These are phyloP conservation scores for Mycena maculata DNA, from an alignment of 768 basidiomycete genomes.

Conservation along the genomic window DNA sequence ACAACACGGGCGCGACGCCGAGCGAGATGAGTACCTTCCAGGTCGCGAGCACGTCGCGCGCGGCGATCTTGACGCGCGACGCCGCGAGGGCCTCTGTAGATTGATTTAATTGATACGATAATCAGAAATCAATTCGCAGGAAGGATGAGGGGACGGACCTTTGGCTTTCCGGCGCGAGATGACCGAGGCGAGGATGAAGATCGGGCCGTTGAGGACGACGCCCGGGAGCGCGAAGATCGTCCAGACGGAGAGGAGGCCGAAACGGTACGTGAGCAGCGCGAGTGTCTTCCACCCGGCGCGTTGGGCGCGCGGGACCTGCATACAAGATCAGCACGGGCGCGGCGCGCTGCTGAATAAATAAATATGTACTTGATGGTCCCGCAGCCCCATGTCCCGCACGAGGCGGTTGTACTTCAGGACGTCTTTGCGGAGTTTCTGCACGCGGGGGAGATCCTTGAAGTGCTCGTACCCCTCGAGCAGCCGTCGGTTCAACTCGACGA, in stretches of 20 bases:
- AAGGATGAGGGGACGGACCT: slow-evolving; percentile 56
- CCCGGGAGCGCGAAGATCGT: slow-evolving; percentile 88
- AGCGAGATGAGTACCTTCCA: slow-evolving; percentile 98
- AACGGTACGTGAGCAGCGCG: slow-evolving; percentile 84
- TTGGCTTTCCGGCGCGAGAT: slow-evolving; percentile 91
- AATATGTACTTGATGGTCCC: slow-evolving; percentile 85
- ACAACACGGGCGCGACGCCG: slow-evolving; percentile 89
- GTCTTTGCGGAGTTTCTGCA: slow-evolving; percentile 81
- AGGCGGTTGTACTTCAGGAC: slow-evolving; percentile 92
- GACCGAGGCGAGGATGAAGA: slow-evolving; percentile 90
- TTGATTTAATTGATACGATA: neutral
- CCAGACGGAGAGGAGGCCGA: slow-evolving; percentile 84
- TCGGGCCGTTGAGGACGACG: slow-evolving; percentile 90
- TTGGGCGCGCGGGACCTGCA: slow-evolving; percentile 86
- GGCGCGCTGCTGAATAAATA: neutral
- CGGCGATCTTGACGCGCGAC: slow-evolving; percentile 94
- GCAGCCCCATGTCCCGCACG: slow-evolving; percentile 88
- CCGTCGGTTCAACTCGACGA: slow-evolving; percentile 93
- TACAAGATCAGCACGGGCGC: slow-evolving; percentile 4
- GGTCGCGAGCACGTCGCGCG: slow-evolving; percentile 95
- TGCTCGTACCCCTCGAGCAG: slow-evolving; percentile 93
- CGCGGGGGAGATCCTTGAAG: slow-evolving; percentile 92
- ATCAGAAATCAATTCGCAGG: neutral
- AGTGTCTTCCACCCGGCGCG: slow-evolving; percentile 89
- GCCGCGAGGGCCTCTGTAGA: slow-evolving; percentile 91